A percentile compares a stretch with the other conserved stretches of the same genome.
These are phyloP conservation scores for Sideroxylon spinosum DNA, from an alignment of 179 eudicot species.

Conservation along the genomic window DNA sequence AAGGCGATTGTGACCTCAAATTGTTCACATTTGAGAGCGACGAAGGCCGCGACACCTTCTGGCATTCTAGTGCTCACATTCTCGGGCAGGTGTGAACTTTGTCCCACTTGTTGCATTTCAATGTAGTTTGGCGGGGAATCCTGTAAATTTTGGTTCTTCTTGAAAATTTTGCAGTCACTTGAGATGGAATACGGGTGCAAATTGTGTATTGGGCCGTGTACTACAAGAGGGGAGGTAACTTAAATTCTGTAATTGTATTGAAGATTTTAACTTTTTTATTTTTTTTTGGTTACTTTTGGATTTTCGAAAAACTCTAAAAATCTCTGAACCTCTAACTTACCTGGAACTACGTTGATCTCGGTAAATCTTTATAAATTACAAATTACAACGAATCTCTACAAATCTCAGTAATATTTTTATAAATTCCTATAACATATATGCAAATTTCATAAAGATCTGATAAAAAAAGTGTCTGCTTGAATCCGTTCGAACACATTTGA, in stretches of 20 bases:
- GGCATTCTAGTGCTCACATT: constrained; percentile 99
- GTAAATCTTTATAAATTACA: too few species aligned
- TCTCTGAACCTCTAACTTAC: too few species aligned
- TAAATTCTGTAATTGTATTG: neutral
- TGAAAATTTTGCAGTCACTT: constrained; percentile 47
- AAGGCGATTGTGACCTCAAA: constrained; percentile 66
- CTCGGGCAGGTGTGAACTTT: constrained; percentile 64
- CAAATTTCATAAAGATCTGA: too few species aligned
- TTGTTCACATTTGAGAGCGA: constrained; percentile 71
- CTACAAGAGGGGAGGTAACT: constrained; percentile 90
- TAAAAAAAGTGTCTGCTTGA: too few species aligned
- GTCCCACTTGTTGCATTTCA: neutral
- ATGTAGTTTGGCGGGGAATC: neutral
- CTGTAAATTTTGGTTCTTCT: constrained; percentile 9
- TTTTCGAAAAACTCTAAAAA: too few species aligned
- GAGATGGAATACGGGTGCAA: constrained; percentile 87
- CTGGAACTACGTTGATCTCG: too few species aligned
- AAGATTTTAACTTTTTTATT: too few species aligned
- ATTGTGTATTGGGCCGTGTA: constrained; percentile 94
- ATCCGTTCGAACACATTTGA: too few species aligned
- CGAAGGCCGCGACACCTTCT: constrained; percentile 89
- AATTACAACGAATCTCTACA: too few species aligned
- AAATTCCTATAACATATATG: too few species aligned
- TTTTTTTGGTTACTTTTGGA: too few species aligned
- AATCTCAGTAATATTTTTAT: too few species aligned